These are phyloP conservation scores for Adenanthera pavonina DNA, from an alignment of 306 rosid genomes.

Conservation along the genomic window DNA sequence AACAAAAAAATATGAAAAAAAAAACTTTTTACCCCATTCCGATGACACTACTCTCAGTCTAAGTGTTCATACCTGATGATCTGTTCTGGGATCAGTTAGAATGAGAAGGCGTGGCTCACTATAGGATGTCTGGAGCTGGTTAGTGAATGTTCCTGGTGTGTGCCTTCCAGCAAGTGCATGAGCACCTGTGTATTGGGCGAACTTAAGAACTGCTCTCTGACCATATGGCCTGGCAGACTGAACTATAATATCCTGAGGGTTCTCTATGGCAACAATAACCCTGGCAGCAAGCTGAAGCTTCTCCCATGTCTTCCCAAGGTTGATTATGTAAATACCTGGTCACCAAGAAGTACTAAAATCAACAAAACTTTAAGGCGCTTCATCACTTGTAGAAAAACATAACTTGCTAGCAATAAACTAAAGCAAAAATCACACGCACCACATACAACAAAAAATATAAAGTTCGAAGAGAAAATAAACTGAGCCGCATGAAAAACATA, in stretches of 20 bases:
- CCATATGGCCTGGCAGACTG: conserved; percentile 66
- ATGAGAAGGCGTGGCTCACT: conserved; percentile 72
- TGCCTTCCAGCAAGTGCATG: conserved; percentile 68
- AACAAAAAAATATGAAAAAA: background rate
- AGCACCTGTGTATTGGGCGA: conserved; percentile 65
- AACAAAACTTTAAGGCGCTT: background rate
- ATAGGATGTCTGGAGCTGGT: conserved; percentile 68
- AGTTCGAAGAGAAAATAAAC: background rate
- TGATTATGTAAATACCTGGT: conserved; percentile 64
- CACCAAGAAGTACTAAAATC: background rate
- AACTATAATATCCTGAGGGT: conserved; percentile 62
- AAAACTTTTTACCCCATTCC: background rate
- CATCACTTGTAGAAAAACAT: background rate
- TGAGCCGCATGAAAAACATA: background rate
- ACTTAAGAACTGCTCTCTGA: conserved; percentile 66
- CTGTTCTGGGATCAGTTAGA: conserved; percentile 73
- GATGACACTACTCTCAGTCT: background rate
- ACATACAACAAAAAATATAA: background rate
- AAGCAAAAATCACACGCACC: background rate
- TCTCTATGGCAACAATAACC: conserved; percentile 66
- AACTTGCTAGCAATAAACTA: background rate
- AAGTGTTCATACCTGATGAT: conserved; percentile 58
- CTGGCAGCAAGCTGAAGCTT: conserved; percentile 69
- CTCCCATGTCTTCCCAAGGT: conserved; percentile 65
- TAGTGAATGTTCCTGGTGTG: conserved; percentile 69